Base-by-base conservation (phyloP, 1,284 basidiomycete species). In the Mycosarcoma mackinlayi region DNA sequence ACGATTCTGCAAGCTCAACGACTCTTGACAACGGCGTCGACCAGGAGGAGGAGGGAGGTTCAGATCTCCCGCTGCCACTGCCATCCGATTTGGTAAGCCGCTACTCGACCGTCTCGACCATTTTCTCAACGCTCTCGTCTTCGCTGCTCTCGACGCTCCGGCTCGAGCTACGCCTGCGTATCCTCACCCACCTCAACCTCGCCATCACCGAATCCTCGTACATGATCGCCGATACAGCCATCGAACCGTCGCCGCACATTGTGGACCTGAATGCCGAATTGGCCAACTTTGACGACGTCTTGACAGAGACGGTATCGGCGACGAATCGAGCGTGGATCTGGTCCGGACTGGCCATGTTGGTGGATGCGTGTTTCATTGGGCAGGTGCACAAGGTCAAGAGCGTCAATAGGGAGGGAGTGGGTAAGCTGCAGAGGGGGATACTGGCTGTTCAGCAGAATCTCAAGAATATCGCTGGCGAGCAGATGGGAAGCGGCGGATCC, bases 371-470 rank as follows among this genome's bases (percentile, higher is more conserved):
- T 39, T 85, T 98, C 51, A 89, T 98, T 60, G 86, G 86, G 11
- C 88, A 90, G 62, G 92, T 92, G 25, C 88, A 88, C 21, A 85
- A 88, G 56, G 87, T 98, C 58, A 88, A 87, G 23, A 82, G 87
- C 14, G 89, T 90, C 13, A 98, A 94, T 74, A 81, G 85, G 0
- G 88, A 89, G 54, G 95, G 95, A 0, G 88, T 94, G 65, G 88
- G 89, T 77, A 97, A 97, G 85, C 91, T 98, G 81, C 85, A 89
- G 75, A 88, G 94, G 39, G 96, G 97, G 83, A 91, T 97, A 41
- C 86, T 94, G 23, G 92, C 94, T 13, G 86, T 98, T 23, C 94
- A 96, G 81, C 95, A 98, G 82, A 91, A 92, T 75, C 87, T 97
- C 73, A 92, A 93, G 79, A 81, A 81, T 58, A 75, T 82, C 33